These are phyloP conservation scores for Dactylonectria macrodidyma DNA, from an alignment of 2,329 filamentous ascomycete species.

Conservation along the genomic window DNA sequence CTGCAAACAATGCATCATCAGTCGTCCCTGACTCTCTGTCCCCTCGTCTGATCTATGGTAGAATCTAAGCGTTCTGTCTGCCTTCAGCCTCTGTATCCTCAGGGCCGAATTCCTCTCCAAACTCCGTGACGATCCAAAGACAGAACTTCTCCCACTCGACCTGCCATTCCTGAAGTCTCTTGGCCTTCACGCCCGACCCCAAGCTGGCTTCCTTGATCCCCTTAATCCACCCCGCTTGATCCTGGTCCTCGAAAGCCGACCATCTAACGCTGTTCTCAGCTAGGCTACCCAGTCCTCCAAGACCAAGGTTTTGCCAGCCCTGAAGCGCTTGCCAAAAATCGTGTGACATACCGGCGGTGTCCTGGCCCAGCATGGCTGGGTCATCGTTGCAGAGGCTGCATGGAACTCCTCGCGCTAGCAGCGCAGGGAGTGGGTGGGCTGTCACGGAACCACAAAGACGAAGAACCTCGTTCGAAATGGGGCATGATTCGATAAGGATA, in stretches of 20 bases:
- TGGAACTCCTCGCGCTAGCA: slow-evolving; percentile 87
- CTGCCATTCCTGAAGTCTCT: slow-evolving; percentile 83
- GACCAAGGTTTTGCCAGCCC: slow-evolving; percentile 90
- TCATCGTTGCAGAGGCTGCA: slow-evolving; percentile 93
- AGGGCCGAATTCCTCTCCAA: slow-evolving; percentile 71
- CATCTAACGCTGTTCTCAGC: slow-evolving; percentile 95
- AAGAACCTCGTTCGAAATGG: slow-evolving; percentile 91
- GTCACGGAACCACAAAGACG: slow-evolving; percentile 83
- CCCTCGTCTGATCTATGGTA: background rate
- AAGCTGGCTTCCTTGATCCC: slow-evolving; percentile 82
- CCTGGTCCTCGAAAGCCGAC: slow-evolving; percentile 89
- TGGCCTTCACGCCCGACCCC: slow-evolving; percentile 79
- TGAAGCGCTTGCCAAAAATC: slow-evolving; percentile 96
- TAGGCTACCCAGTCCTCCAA: slow-evolving; percentile 87
- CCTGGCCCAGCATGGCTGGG: slow-evolving; percentile 89
- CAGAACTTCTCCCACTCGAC: slow-evolving; percentile 91
- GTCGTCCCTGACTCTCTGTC: background rate
- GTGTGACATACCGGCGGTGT: slow-evolving; percentile 85
- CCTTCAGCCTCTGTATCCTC: slow-evolving; percentile 32
- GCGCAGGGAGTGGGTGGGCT: slow-evolving; percentile 84
- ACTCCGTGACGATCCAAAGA: slow-evolving; percentile 89
- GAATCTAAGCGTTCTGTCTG: background rate
- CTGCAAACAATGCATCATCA: background rate
- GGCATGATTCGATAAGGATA: slow-evolving; percentile 91
- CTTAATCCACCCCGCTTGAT: slow-evolving; percentile 77